These are phyloP conservation scores for Arachis hypogaea DNA, from an alignment of 306 rosid species.

Conservation along the genomic window DNA sequence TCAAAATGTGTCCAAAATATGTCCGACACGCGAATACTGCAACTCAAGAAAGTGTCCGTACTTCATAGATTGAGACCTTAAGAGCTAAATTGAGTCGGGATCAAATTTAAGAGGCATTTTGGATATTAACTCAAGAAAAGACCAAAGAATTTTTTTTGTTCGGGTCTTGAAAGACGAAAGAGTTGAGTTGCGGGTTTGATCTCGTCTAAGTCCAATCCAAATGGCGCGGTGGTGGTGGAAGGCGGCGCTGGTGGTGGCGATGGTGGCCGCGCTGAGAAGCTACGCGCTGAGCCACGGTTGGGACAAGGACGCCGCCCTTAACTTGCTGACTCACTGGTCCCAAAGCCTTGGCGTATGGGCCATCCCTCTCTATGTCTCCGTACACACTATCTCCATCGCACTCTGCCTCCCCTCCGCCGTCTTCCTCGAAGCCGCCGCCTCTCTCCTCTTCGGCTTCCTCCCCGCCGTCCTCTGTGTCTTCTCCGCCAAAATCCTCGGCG, in stretches of 20 bases:
- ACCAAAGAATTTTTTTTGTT: too few relatives aligned
- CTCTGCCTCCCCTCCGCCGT: slow-evolving; percentile 86
- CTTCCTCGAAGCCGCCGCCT: slow-evolving; percentile 81
- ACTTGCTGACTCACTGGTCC: slow-evolving; percentile 50
- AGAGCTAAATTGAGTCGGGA: too few relatives aligned
- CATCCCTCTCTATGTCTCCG: slow-evolving; percentile 66
- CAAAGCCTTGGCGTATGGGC: slow-evolving; percentile 85
- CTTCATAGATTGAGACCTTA: too few relatives aligned
- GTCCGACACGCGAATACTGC: too few relatives aligned
- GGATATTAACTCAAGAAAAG: too few relatives aligned
- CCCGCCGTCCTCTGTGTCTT: slow-evolving; percentile 79
- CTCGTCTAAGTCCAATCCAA: neutral
- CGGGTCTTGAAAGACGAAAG: too few relatives aligned
- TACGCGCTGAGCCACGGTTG: slow-evolving; percentile 42
- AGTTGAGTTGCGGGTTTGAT: too few relatives aligned
- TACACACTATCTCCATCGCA: slow-evolving; percentile 75
- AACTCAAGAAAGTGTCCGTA: too few relatives aligned
- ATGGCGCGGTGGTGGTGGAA: slow-evolving; percentile 60
- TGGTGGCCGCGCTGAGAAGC: slow-evolving; percentile 40
- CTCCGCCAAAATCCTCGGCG: slow-evolving; percentile 87
- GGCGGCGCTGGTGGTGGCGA: slow-evolving; percentile 42
- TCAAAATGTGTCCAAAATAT: too few relatives aligned
- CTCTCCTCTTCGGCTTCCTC: slow-evolving; percentile 82
- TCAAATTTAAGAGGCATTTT: too few relatives aligned
- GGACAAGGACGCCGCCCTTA: slow-evolving; percentile 62